Evolutionary conservation across 192 early-diverging fungal genomes (phyloP).

Genomic region (Pilobolus umbonatus): DNA sequence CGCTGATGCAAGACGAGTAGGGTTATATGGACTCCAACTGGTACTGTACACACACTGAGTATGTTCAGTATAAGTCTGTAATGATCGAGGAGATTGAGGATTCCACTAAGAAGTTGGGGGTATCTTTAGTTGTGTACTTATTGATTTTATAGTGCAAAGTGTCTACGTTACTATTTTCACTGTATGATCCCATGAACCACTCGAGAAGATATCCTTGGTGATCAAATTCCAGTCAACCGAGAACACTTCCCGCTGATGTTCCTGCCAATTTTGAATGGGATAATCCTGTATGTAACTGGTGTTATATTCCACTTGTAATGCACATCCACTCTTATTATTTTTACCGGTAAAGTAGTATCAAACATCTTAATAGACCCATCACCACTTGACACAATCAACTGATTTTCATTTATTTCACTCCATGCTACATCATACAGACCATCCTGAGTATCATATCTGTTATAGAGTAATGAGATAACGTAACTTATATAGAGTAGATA

Average conservation of each 20-base stretch:
- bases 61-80: conserved; percentile 87
- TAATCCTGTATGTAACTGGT: conserved; percentile 51
- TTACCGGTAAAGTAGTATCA: conserved; percentile 80
- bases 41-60: conserved; percentile 89
- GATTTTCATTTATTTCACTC: conserved; percentile 96
- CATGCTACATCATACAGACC: conserved; percentile 92
- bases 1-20: conserved; percentile 79
- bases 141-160: conserved; percentile 18
- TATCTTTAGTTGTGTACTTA: background rate
- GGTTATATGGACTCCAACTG: conserved; percentile 75
- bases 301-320: background rate
- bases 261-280: conserved; percentile 87
- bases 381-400: conserved; percentile 84
- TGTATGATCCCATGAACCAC: conserved; percentile 92
- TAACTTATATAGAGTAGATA: background rate
- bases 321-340: conserved; percentile 15
- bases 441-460: conserved; percentile 94
- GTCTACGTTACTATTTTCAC: conserved; percentile 91
- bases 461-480: conserved; percentile 2
- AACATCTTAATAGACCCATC: conserved; percentile 95
- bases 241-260: conserved; percentile 93
- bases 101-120: conserved; percentile 62
- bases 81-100: conserved; percentile 69
- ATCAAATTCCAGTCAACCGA: conserved; percentile 93
- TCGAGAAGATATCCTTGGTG: conserved; percentile 82